These are phyloP conservation scores for Funneliformis caledonium DNA, from an alignment of 371 early-diverging fungal genomes.

Conservation along the genomic window DNA sequence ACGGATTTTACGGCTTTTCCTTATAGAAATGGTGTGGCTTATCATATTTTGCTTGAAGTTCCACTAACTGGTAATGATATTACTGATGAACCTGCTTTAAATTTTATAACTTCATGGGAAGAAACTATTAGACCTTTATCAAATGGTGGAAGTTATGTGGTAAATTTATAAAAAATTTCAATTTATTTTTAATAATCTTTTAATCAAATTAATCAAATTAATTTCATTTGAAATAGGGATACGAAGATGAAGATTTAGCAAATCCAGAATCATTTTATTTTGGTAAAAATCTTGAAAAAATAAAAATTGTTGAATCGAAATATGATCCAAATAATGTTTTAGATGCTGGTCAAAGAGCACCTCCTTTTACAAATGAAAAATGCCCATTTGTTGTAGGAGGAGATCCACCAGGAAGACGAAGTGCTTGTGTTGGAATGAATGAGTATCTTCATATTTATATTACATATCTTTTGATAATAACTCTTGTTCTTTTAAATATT, in stretches of 20 bases:
- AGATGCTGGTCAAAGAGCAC: neutral
- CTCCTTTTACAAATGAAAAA: neutral
- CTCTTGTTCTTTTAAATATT: neutral
- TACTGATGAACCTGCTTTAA: neutral
- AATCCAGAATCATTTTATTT: slow-evolving; percentile 43
- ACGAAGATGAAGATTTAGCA: slow-evolving; percentile 24
- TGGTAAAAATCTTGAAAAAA: slow-evolving; percentile 43
- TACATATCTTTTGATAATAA: neutral
- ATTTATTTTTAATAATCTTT: neutral
- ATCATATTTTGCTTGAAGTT: slow-evolving; percentile 19
- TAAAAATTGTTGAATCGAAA: slow-evolving; percentile 45
- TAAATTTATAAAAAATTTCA: neutral
- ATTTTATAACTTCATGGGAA: slow-evolving; percentile 25
- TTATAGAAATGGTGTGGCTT: slow-evolving; percentile 14
- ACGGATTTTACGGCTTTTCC: slow-evolving; percentile 19
- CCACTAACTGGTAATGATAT: neutral
- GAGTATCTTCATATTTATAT: neutral
- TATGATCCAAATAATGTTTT: slow-evolving; percentile 50
- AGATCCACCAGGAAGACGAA: slow-evolving; percentile 10
- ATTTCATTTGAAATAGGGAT: slow-evolving; percentile 21
- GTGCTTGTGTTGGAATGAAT: neutral
- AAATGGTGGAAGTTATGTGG: slow-evolving; percentile 23
- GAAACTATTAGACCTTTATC: slow-evolving; percentile 4
- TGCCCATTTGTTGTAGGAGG: neutral
- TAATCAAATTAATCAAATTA: neutral